Base-by-base conservation (phyloP, 352 stramenopile species). In the Pseudoperonospora humuli region DNA sequence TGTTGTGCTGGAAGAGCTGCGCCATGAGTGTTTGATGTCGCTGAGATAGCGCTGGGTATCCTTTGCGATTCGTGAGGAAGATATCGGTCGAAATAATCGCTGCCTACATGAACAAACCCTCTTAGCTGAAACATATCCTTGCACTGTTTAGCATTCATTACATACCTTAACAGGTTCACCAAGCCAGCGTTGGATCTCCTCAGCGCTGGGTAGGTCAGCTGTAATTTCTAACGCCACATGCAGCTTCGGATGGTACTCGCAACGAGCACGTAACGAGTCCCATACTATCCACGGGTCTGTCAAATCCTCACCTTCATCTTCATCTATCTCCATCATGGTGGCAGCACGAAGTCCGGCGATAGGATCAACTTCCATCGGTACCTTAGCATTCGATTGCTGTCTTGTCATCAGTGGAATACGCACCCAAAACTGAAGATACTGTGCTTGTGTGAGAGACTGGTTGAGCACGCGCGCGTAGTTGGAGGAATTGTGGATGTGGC, bases 21-120 rank as follows among this genome's bases (percentile, higher is more conserved):
- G 66, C 34, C 45, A 86, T 67, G 19, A 90, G 75, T 20, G 67
- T 69, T 61, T 99, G 92, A 69, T 97, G 86, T 23, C 67, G 67
- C 58, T 96, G 86, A n/a, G 88, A 88, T 0, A 99, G 75, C 23
- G 94, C 86, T 4, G 95, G 94, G 64, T 92, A 98, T n/a, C 95
- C 95, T 45, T 84, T 85, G 33, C 91, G 94, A 67, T 98, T 99
- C 31, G 87, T 97, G 5, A 98, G 62, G 58, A 99, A 99, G 32
- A 96, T 70, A 45, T 66, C 63, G 7, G 85, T 97, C 3, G 86
- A 71, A 17, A 98, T 61, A 34, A 96, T 80, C 14, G 97, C 64
- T 9, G 84, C 87, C 63, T 74, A 39, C 27, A 36, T 74, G 69
- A 8, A 32, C 9, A 48, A 51, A 1, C 52, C 13, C 42, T 9